Base-by-base conservation (phyloP, 495 filamentous ascomycete species). In the Penicillium coffeae region DNA sequence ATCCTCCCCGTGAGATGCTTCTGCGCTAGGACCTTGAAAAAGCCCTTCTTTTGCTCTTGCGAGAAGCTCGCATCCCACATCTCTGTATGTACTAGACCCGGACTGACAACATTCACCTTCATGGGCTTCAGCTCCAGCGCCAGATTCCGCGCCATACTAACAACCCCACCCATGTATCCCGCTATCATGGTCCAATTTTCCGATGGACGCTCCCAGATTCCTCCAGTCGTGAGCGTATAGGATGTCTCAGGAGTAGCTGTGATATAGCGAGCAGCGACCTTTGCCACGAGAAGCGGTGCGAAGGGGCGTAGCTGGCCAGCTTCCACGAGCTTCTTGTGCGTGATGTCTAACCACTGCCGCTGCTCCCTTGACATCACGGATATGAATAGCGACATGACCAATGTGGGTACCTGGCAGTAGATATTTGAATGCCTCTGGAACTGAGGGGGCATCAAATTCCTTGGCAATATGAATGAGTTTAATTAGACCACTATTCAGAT, bases 51-150 rank as follows among this genome's bases (percentile, higher is more conserved):
- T 8, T 41, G 9, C 10, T 37, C 16, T 20, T 25, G 9, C 12
- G n/a, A 32, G 15, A 46, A 38, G 15, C 12, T 37, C 46, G 39
- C 40, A 68, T 55, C 7, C 60, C 59, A 68, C 64, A 80, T 13
- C 78, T 68, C 64, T 19, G 83, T 87, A 35, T 74, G 49, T 1
- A 86, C 76, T 21, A 61, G 54, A 0, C 82, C 83, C 0, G 81
- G 79, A 50, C 63, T 68, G 0, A 88, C 78, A 5, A 71, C 43
- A 56, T 87, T 88, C 12, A 85, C 80, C 10, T 83, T 63, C 4
- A 83, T 45, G 0, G 84, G 83, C 53, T 68, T 70, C 41, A 87
- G 44, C 51, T 85, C 83, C 9, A 85, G 52, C 1, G 82, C 83
- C 15, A 87, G 59, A 12, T 69, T 72, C 3, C 74, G 64, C 13